Percentiles rank a stretch among this genome's conserved stretches.
Conservation (phyloP, 495 filamentous ascomycete species). For the Beverwykella pulmonaria region DNA sequence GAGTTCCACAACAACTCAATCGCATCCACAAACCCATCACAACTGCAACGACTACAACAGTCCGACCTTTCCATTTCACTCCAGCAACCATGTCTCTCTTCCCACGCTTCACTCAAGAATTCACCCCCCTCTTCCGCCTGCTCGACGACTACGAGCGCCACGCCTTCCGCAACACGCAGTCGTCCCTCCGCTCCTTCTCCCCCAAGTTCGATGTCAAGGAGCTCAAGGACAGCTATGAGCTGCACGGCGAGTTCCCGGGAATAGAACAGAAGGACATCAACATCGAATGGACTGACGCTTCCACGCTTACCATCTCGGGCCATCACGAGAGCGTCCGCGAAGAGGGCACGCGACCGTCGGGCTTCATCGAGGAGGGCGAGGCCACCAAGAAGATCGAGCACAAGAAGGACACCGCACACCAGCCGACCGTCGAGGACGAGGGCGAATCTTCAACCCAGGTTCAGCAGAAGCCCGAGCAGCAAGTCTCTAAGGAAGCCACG, state of each 20-base stretch:
- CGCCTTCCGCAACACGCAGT: conserved; percentile 36
- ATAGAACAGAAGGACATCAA: conserved; percentile 73
- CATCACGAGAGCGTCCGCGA: conserved; percentile 55
- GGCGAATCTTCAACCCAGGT: conserved; percentile 18
- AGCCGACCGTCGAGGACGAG: conserved; percentile 71
- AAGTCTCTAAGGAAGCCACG: conserved; percentile 37
- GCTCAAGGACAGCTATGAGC: conserved; percentile 65
- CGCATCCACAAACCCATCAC: conserved; percentile 28
- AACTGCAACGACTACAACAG: conserved; percentile 1
- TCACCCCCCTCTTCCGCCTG: conserved; percentile 71
- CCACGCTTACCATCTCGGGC: conserved; percentile 76
- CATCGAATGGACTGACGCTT: conserved; percentile 81
- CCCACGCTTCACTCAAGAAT: conserved; percentile 57
- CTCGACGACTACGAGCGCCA: conserved; percentile 71
- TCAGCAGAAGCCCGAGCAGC: conserved; percentile 31
- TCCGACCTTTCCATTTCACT: conserved; percentile 6
- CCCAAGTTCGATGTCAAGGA: conserved; percentile 85
- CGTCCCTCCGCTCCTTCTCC: conserved; percentile 54
- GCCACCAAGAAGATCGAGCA: not conserved
- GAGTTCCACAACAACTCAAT: conserved; percentile 25
- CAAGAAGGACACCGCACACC: conserved; percentile 42
- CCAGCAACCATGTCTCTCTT: conserved; percentile 66
- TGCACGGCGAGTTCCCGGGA: conserved; percentile 88
- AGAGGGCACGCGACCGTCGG: conserved; percentile 32
- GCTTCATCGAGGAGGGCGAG: conserved; percentile 41